Evolutionary conservation across 108 stramenopile species (phyloP).

Genomic region (Fragilaria crotonensis): DNA sequence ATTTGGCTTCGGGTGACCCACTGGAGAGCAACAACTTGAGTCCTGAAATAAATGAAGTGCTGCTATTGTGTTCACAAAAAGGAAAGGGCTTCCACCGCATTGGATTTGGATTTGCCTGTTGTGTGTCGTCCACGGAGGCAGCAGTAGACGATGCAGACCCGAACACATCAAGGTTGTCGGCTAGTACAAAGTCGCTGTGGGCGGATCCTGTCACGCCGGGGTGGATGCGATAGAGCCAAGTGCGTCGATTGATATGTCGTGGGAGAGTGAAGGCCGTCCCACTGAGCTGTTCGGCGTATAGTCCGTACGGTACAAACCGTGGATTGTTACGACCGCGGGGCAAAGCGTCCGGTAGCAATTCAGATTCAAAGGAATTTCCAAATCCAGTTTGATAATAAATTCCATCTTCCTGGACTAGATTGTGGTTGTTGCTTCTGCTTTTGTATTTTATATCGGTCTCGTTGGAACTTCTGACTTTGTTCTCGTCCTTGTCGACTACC

Average conservation of each 20-base stretch:
- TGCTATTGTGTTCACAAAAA: slow-evolving; percentile 6
- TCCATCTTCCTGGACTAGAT: slow-evolving; percentile 13
- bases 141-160: no score
- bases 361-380: slow-evolving; percentile 76
- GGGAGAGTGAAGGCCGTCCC: slow-evolving; percentile 92
- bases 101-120: slow-evolving; percentile 53
- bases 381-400: slow-evolving; percentile 61
- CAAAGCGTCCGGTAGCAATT: slow-evolving; percentile 61
- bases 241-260: slow-evolving; percentile 59
- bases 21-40: slow-evolving; percentile 44
- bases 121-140: not conserved
- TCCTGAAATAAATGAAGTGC: slow-evolving; percentile 58
- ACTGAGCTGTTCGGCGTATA: slow-evolving; percentile 88
- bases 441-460: no score
- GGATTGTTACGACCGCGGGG: slow-evolving; percentile 90
- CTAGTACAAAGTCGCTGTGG: slow-evolving; percentile 14
- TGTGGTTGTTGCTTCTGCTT: no score
- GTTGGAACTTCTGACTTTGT: no score
- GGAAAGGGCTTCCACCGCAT: slow-evolving; percentile 82
- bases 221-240: slow-evolving; percentile 77
- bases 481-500: no score
- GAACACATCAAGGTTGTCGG: not conserved
- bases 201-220: slow-evolving; percentile 54
- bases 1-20: slow-evolving; percentile 60
- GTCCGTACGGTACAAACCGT: slow-evolving; percentile 59